Conservation (phyloP, 306 rosid species). For the Cyamopsis tetragonoloba region DNA sequence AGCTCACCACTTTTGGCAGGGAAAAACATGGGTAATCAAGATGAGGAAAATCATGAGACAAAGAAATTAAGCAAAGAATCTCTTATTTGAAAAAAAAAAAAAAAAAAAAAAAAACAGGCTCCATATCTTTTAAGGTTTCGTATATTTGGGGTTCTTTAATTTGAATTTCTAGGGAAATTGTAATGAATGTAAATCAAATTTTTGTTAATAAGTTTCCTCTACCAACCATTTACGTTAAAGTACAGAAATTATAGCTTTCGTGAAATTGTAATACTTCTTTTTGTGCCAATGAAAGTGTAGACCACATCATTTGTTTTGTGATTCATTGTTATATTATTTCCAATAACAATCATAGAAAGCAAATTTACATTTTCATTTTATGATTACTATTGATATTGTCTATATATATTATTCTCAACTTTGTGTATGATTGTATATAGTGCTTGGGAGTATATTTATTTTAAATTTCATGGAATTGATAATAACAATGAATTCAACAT, state of each 20-base stretch:
- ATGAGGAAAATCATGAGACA: constrained; percentile 63
- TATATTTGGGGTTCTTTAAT: constrained; percentile 29
- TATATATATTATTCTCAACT: not conserved
- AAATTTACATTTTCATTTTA: not conserved
- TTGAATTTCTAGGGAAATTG: constrained; percentile 24
- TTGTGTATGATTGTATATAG: not conserved
- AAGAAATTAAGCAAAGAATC: constrained; percentile 77
- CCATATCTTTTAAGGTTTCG: not conserved
- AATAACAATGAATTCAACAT: too few species aligned
- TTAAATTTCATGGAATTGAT: not conserved
- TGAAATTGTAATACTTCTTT: constrained; percentile 12
- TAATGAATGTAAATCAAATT: constrained; percentile 49
- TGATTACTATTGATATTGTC: not conserved
- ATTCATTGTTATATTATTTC: not conserved
- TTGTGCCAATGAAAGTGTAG: not conserved
- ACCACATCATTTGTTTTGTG: constrained; percentile 6
- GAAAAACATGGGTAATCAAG: constrained; percentile 53
- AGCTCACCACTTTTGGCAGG: constrained; percentile 53
- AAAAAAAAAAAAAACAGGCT: constrained; percentile 20
- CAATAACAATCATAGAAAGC: not conserved
- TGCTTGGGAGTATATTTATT: too few species aligned
- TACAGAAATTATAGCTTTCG: constrained; percentile 7
- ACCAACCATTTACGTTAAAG: constrained; percentile 3
- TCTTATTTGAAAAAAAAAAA: constrained; percentile 71
- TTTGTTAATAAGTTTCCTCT: constrained; percentile 27